Percentiles rank a stretch among this genome's conserved stretches.
Evolutionary conservation across 2,329 filamentous ascomycete species (phyloP).

Genomic region (Shiraia sp.): DNA sequence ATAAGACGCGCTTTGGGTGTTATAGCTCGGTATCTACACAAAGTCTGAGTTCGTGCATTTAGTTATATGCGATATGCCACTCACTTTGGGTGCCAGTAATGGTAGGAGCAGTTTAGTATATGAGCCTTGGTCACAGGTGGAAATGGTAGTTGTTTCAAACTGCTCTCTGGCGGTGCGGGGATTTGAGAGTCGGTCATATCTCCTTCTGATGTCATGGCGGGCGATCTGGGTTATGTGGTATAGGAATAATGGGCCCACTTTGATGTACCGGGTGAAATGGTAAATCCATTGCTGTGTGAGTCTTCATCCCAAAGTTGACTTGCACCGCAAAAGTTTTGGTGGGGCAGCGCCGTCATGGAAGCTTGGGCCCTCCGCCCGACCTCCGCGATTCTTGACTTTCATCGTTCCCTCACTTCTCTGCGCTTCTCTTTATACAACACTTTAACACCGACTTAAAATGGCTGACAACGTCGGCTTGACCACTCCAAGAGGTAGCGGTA

Average conservation of each 20-base stretch:
- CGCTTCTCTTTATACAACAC: conserved; percentile 1
- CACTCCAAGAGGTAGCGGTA: conserved; percentile 92
- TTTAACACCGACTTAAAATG: conserved; percentile 60
- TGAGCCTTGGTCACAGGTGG: conserved; percentile 83
- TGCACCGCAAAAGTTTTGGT: conserved; percentile 27
- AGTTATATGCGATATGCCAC: not conserved
- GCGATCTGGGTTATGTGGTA: not conserved
- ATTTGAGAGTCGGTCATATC: not conserved
- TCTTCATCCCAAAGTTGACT: conserved; percentile 12
- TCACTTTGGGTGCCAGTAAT: conserved; percentile 83
- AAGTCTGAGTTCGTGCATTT: conserved; percentile 7
- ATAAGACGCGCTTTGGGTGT: conserved; percentile 88
- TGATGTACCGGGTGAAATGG: conserved; percentile 2
- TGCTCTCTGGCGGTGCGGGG: conserved; percentile 9
- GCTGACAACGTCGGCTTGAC: conserved; percentile 95
- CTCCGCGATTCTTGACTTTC: not conserved
- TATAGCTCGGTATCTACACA: conserved; percentile 69
- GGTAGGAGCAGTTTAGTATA: conserved; percentile 92
- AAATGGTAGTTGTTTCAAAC: conserved; percentile 63
- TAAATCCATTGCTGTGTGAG: conserved; percentile 32
- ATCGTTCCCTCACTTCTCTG: not conserved
- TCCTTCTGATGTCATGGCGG: conserved; percentile 27
- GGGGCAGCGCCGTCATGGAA: conserved; percentile 23
- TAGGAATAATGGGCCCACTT: not conserved
- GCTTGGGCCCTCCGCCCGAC: conserved; percentile 14